phyloP scores from a whole-genome alignment of 2,329 filamentous ascomycete genomes.

The Colletotrichum kahawae region DNA sequence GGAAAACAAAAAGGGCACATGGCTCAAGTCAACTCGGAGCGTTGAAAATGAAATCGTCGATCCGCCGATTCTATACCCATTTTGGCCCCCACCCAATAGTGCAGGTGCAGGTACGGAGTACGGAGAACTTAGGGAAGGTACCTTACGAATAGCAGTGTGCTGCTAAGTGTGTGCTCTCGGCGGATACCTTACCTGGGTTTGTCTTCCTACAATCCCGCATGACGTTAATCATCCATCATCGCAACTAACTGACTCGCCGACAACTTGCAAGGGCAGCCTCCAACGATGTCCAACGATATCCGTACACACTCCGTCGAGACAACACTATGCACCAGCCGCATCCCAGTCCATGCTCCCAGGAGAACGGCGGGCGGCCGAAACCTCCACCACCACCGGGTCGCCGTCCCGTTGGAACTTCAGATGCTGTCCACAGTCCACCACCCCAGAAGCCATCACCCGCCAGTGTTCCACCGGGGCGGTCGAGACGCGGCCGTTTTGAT shows the following conservation, averaged over 20 bases:
- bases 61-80: neutral
- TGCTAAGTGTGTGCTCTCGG: neutral
- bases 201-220: neutral
- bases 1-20: neutral
- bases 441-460: neutral
- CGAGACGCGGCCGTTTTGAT: neutral
- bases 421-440: neutral
- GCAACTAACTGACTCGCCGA: constrained; percentile 3
- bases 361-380: neutral
- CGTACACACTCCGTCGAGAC: neutral
- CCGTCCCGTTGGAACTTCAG: neutral
- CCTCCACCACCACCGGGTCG: neutral
- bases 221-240: neutral
- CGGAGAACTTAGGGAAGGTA: too few relatives aligned
- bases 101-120: neutral
- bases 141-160: neutral
- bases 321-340: neutral
- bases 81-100: constrained; percentile 3
- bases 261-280: neutral
- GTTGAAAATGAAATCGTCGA: neutral
- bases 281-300: neutral
- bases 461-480: neutral
- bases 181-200: too few relatives aligned
- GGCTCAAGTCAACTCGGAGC: neutral
- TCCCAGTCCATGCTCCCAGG: neutral